Evolutionary conservation across 176 grass and related monocot species (phyloP).

Genomic region (Calamus simplicifolius): DNA sequence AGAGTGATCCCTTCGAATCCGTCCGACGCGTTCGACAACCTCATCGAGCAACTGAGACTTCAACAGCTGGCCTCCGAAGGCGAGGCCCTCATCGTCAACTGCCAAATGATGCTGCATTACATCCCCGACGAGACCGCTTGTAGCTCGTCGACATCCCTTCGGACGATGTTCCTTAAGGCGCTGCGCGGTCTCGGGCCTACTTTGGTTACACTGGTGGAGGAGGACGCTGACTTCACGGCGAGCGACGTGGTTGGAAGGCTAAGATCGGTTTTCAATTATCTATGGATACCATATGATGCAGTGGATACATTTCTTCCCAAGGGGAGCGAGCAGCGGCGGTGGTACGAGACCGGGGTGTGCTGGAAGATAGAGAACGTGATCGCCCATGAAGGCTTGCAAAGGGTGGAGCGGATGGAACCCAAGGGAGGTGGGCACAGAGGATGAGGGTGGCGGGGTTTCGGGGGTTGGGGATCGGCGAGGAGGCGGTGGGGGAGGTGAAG

Average conservation of each 20-base stretch:
- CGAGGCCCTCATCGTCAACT: constrained; percentile 85
- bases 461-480: too few species aligned
- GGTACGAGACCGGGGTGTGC: constrained; percentile 82
- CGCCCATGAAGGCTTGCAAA: constrained; percentile 48
- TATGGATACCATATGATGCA: constrained; percentile 98
- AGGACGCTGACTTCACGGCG: constrained; percentile 91
- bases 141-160: constrained; percentile 36
- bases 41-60: constrained; percentile 66
- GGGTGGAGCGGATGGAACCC: too few species aligned
- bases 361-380: constrained; percentile 98
- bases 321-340: constrained; percentile 79
- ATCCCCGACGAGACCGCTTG: constrained; percentile 83
- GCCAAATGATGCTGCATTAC: constrained; percentile 86
- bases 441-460: too few species aligned
- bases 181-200: constrained; percentile 55
- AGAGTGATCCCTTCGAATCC: constrained; percentile 45
- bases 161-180: constrained; percentile 80
- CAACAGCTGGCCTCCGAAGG: constrained; percentile 64
- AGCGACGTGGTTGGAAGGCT: constrained; percentile 66
- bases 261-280: constrained; percentile 78
- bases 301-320: constrained; percentile 87
- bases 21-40: constrained; percentile 45
- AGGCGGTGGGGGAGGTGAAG: too few species aligned
- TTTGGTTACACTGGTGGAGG: constrained; percentile 69
- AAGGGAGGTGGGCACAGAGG: too few species aligned